Evolutionary conservation across 1,139 yeast species (phyloP).

Genomic region (Candida anutae): DNA sequence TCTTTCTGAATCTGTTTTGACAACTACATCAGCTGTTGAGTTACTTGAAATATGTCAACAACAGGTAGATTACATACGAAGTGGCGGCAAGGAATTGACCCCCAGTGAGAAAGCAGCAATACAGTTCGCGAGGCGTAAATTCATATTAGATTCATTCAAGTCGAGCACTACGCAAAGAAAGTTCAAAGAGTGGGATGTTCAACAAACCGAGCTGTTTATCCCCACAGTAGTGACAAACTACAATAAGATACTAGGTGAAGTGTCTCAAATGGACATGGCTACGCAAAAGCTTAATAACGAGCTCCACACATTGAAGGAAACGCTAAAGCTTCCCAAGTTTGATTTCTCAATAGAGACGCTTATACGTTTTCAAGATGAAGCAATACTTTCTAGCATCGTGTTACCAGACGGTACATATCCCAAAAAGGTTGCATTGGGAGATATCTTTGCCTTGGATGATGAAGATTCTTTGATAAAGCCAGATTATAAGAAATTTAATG

Average conservation of each 20-base stretch:
- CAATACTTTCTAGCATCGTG: constrained; percentile 11
- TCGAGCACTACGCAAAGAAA: constrained; percentile 24
- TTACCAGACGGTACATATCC: constrained; percentile 11
- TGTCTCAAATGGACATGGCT: constrained; percentile 22
- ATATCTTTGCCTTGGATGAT: constrained; percentile 23
- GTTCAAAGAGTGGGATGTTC: constrained; percentile 24
- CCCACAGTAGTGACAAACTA: constrained; percentile 20
- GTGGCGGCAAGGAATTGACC: no score
- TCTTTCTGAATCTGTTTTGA: constrained; percentile 3
- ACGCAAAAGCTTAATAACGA: constrained; percentile 16
- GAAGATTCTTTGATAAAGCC: constrained; percentile 21
- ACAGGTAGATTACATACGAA: constrained; percentile 3
- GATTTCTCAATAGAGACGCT: constrained; percentile 24
- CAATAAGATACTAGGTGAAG: constrained; percentile 23
- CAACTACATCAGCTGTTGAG: constrained; percentile 5
- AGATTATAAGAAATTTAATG: constrained; percentile 20
- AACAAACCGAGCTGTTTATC: constrained; percentile 13
- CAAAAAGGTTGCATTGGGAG: constrained; percentile 11
- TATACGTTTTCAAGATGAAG: constrained; percentile 15
- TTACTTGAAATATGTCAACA: constrained; percentile 2
- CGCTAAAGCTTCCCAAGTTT: constrained; percentile 23
- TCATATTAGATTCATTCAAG: constrained; percentile 28
- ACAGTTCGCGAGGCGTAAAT: constrained; percentile 11
- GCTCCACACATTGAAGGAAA: constrained; percentile 17
- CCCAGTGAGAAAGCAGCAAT: not conserved